Evolutionary conservation across 305 asterid genomes (phyloP).

Genomic region (Fraxinus velutina): DNA sequence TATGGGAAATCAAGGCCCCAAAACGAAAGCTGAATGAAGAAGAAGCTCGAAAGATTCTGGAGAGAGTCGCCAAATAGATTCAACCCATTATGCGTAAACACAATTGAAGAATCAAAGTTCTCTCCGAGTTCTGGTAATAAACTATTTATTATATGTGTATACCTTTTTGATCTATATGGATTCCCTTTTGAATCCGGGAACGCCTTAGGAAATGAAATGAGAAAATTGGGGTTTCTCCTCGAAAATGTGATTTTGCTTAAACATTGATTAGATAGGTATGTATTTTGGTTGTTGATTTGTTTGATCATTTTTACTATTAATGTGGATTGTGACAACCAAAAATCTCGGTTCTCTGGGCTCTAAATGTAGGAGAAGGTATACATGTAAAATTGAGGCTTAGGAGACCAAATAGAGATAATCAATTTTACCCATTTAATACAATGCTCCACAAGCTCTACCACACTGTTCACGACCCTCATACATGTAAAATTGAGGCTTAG

Average conservation of each 20-base stretch:
- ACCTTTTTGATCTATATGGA: not conserved
- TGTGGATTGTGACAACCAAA: conserved; percentile 31
- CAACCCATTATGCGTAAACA: conserved; percentile 86
- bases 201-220: not conserved
- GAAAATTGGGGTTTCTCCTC: not conserved
- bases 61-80: conserved; percentile 69
- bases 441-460: too few relatives aligned
- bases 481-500: too few relatives aligned
- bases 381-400: conserved; percentile 83
- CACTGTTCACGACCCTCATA: too few relatives aligned
- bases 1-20: conserved; percentile 73
- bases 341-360: conserved; percentile 50
- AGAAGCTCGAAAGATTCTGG: conserved; percentile 63
- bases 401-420: conserved; percentile 59
- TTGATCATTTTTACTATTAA: not conserved
- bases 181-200: not conserved
- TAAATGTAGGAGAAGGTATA: conserved; percentile 72
- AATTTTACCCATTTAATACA: conserved; percentile 31
- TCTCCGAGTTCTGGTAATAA: conserved; percentile 46
- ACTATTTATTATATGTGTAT: not conserved
- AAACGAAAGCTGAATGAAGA: conserved; percentile 66
- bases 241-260: not conserved
- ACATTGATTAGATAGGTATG: not conserved
- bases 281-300: not conserved
- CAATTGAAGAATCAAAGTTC: conserved; percentile 81